These are phyloP conservation scores for Pulveroboletus sp. DNA, from an alignment of 768 basidiomycete species.

Conservation along the genomic window DNA sequence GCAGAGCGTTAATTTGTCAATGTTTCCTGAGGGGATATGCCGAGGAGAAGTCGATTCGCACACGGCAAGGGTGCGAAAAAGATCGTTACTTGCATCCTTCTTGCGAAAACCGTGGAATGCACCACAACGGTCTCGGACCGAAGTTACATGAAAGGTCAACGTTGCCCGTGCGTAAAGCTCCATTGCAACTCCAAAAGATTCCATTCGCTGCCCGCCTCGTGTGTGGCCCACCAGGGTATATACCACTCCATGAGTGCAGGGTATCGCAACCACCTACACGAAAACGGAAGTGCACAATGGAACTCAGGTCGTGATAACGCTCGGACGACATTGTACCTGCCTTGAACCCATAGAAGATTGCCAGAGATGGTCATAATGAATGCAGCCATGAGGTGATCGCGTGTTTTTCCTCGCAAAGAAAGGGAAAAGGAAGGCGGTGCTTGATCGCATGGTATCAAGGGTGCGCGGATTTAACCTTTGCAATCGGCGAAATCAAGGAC, in stretches of 20 bases:
- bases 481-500: conserved; percentile 16
- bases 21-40: conserved; percentile 7
- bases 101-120: background rate
- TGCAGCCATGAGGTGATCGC: conserved; percentile 27
- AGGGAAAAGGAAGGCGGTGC: conserved; percentile 13
- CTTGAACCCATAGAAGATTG: conserved; percentile 13
- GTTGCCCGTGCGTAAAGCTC: conserved; percentile 3
- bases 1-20: background rate
- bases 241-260: background rate
- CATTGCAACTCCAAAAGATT: background rate
- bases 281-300: conserved; percentile 16
- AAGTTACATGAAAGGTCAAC: background rate
- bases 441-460: conserved; percentile 16
- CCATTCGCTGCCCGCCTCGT: background rate
- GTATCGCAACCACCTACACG: conserved; percentile 6
- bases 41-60: conserved; percentile 10
- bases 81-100: background rate
- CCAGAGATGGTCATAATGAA: conserved; percentile 13
- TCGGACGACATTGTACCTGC: conserved; percentile 2
- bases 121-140: background rate
- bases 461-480: conserved; percentile 22
- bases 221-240: background rate
- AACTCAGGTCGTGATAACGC: conserved; percentile 7
- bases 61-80: conserved; percentile 6
- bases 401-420: conserved; percentile 14